Evolutionary conservation across 2,329 filamentous ascomycete species (phyloP).

Genomic region (Fusarium kyushuense): DNA sequence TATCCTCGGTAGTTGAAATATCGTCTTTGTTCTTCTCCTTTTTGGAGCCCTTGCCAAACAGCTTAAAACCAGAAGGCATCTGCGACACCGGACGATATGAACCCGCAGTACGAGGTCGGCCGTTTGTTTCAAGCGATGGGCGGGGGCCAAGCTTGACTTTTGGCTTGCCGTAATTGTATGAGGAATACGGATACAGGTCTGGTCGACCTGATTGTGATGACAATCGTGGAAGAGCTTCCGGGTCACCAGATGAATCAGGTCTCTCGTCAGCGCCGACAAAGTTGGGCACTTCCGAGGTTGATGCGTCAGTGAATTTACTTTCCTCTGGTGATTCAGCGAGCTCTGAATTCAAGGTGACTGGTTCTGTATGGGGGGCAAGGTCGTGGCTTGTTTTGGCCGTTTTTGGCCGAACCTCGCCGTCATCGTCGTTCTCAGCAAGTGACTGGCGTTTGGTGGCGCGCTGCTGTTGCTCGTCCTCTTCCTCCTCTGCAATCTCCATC

Average conservation of each 20-base stretch:
- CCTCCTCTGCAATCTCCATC: conserved; percentile 94
- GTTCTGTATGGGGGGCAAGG: conserved; percentile 42
- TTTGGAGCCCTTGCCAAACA: conserved; percentile 69
- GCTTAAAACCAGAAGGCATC: conserved; percentile 83
- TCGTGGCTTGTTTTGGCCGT: conserved; percentile 49
- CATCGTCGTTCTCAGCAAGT: conserved; percentile 63
- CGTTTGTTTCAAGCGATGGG: conserved; percentile 75
- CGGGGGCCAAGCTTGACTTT: conserved; percentile 92
- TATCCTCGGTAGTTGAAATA: conserved; percentile 51
- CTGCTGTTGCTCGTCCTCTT: conserved; percentile 77
- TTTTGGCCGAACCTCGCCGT: conserved; percentile 47
- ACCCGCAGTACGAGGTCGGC: conserved; percentile 71
- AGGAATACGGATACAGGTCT: conserved; percentile 63
- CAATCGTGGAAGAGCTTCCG: conserved; percentile 59
- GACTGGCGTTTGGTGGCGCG: conserved; percentile 70
- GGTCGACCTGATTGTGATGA: conserved; percentile 66
- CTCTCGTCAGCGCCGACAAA: conserved; percentile 62
- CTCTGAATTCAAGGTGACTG: conserved; percentile 64
- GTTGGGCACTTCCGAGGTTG: conserved; percentile 62
- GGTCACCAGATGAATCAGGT: conserved; percentile 60
- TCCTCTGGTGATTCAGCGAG: conserved; percentile 64
- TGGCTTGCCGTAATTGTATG: conserved; percentile 70
- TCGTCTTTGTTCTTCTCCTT: conserved; percentile 55
- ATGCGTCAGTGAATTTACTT: conserved; percentile 61
- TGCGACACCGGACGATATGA: conserved; percentile 79